Conservation (phyloP, 2,329 filamentous ascomycete species). For the Colletotrichum sp. region DNA sequence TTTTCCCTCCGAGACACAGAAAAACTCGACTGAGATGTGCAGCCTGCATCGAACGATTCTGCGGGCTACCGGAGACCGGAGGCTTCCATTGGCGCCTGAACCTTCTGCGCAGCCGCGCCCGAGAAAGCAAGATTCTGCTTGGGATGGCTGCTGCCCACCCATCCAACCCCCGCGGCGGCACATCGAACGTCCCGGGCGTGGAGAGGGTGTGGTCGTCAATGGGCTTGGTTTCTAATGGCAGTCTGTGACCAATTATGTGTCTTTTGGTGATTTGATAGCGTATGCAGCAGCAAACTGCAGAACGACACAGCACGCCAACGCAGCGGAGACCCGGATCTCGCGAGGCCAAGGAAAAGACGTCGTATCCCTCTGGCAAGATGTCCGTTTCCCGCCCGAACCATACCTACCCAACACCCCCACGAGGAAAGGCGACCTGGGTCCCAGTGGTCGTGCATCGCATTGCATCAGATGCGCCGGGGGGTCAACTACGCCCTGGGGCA, state of each 20-base stretch:
- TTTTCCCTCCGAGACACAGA: background rate
- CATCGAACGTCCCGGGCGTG: background rate
- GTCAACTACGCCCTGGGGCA: background rate
- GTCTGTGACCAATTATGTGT: background rate
- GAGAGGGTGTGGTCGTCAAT: slow-evolving; percentile 14
- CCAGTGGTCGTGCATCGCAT: slow-evolving; percentile 8
- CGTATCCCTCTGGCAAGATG: background rate
- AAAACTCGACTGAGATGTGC: slow-evolving; percentile 7
- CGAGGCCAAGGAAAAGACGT: background rate
- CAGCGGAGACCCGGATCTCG: background rate
- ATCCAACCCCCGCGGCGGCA: background rate
- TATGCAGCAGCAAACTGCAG: background rate
- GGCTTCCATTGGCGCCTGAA: background rate
- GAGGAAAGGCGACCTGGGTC: background rate
- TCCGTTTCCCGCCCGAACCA: background rate
- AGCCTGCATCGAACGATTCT: slow-evolving; percentile 17
- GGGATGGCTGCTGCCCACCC: background rate
- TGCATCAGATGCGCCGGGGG: slow-evolving; percentile 4
- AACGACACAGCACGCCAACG: background rate
- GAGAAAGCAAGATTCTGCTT: background rate
- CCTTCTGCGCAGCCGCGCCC: background rate
- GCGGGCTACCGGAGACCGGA: background rate
- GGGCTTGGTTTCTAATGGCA: background rate
- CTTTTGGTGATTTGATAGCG: background rate
- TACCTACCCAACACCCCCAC: background rate